A percentile compares a stretch with the other conserved stretches of the same genome.
phyloP scores from a whole-genome alignment of 2,329 filamentous ascomycete species.

The Ploettnerulaceae sp. region DNA sequence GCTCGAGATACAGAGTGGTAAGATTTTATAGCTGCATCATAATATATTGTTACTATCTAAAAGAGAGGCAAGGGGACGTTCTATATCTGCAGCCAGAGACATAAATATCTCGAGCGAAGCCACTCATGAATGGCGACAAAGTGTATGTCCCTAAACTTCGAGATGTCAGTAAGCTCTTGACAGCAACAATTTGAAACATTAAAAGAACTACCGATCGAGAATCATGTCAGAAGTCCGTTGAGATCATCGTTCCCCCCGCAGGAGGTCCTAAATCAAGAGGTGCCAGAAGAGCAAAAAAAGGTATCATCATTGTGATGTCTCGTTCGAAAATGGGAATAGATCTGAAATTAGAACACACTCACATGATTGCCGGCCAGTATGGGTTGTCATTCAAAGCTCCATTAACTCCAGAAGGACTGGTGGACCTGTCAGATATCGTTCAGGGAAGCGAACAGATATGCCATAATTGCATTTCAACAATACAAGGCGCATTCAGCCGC shows the following conservation, averaged over 20 bases:
- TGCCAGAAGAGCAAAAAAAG: constrained; percentile 77
- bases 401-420: too few relatives aligned
- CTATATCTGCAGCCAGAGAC: too few relatives aligned
- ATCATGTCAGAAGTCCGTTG: constrained; percentile 28
- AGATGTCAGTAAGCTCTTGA: constrained; percentile 6
- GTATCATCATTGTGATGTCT: constrained; percentile 62
- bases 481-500: too few relatives aligned
- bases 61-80: too few relatives aligned
- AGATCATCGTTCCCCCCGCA: constrained; percentile 26
- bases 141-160: constrained; percentile 1
- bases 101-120: too few relatives aligned
- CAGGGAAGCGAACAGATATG: too few relatives aligned
- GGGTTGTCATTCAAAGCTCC: background rate
- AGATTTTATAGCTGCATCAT: too few relatives aligned
- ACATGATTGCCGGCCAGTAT: background rate
- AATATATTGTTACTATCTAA: too few relatives aligned
- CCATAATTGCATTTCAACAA: too few relatives aligned
- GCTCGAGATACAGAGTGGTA: too few relatives aligned
- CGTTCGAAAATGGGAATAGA: constrained; percentile 1
- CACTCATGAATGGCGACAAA: background rate
- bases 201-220: constrained; percentile 8
- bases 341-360: constrained; percentile 1
- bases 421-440: too few relatives aligned
- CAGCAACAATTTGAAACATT: background rate
- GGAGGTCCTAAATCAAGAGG: constrained; percentile 63